Conservation (phyloP, 805 yeast genomes). For the Yueomyces sp. region DNA sequence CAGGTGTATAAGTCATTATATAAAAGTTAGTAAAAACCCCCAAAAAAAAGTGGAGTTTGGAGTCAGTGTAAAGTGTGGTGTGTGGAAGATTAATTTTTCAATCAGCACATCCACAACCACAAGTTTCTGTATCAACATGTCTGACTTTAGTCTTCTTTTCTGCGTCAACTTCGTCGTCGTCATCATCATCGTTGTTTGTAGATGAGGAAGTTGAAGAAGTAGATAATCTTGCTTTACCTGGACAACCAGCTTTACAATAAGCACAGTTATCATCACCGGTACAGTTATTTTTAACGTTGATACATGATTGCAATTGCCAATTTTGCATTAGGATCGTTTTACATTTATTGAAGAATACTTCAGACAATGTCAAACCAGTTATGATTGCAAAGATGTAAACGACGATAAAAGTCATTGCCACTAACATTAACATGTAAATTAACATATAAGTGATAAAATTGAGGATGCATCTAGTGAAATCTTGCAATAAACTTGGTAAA, state of each 20-base stretch:
- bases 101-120: too few relatives aligned
- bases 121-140: not conserved
- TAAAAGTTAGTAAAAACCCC: too few relatives aligned
- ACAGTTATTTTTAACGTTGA: constrained; percentile 15
- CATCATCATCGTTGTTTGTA: not conserved
- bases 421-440: constrained; percentile 65
- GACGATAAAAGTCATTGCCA: constrained; percentile 57
- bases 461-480: constrained; percentile 40
- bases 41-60: too few relatives aligned
- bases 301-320: constrained; percentile 21
- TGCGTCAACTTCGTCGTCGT: not conserved
- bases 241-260: constrained; percentile 15
- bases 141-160: not conserved
- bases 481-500: constrained; percentile 23
- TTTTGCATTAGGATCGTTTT: constrained; percentile 20
- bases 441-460: constrained; percentile 52
- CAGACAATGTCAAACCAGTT: constrained; percentile 56
- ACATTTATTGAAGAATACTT: constrained; percentile 50
- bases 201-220: not conserved
- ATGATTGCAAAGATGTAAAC: constrained; percentile 63
- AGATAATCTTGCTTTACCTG: constrained; percentile 1
- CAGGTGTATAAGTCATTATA: too few relatives aligned
- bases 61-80: too few relatives aligned
- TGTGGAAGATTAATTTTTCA: too few relatives aligned
- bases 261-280: constrained; percentile 16